These are phyloP conservation scores for Aureobasidium sp. DNA, from an alignment of 2,329 filamentous ascomycete species.

Conservation along the genomic window DNA sequence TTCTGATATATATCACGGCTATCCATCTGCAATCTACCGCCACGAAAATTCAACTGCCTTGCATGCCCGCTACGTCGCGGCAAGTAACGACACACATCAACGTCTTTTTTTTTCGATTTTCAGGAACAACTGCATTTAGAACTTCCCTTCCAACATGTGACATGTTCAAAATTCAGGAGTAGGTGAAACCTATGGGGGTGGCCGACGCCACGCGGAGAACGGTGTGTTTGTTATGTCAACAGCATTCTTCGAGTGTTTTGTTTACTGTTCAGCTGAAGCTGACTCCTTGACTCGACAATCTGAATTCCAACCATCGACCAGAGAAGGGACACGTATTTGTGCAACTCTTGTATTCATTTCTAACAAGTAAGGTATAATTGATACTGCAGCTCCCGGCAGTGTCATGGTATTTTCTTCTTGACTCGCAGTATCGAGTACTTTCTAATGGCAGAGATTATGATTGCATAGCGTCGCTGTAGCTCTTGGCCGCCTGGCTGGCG, in stretches of 20 bases:
- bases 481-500: conserved; percentile 74
- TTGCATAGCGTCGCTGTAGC: conserved; percentile 31
- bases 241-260: background rate
- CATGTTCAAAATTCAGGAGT: background rate
- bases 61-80: background rate
- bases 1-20: conserved; percentile 6
- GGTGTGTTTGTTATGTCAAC: conserved; percentile 5
- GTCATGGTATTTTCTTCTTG: background rate
- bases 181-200: background rate
- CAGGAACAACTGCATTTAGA: background rate
- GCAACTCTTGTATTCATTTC: conserved; percentile 11
- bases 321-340: background rate
- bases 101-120: background rate
- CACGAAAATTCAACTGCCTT: background rate
- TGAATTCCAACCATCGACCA: background rate
- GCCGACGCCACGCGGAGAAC: background rate
- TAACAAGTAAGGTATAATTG: conserved; percentile 10
- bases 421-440: background rate
- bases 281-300: background rate
- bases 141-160: background rate
- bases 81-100: background rate
- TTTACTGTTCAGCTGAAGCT: background rate
- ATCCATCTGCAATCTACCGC: conserved; percentile 4
- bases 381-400: conserved; percentile 2
- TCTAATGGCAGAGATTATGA: conserved; percentile 17